These are phyloP conservation scores for Ceratobasidium sp. DNA, from an alignment of 1,284 basidiomycete genomes.

Conservation along the genomic window DNA sequence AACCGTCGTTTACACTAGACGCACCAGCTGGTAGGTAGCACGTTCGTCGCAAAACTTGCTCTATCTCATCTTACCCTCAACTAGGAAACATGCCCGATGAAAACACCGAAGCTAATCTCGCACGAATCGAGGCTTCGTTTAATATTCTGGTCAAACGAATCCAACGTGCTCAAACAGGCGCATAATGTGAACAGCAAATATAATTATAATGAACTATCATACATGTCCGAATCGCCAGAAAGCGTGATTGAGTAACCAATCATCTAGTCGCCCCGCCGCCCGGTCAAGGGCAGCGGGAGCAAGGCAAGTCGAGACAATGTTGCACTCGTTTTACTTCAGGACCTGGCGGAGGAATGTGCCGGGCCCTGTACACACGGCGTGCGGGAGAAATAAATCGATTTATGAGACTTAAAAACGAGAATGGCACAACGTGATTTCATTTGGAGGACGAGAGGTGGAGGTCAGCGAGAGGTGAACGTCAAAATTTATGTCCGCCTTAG, in stretches of 20 bases:
- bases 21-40: constrained; percentile 63
- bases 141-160: constrained; percentile 37
- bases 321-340: constrained; percentile 47
- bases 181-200: constrained; percentile 28
- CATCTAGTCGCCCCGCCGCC: constrained; percentile 34
- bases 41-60: neutral
- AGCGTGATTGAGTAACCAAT: constrained; percentile 23
- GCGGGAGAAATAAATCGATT: neutral
- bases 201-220: constrained; percentile 8
- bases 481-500: too few relatives aligned
- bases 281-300: constrained; percentile 37
- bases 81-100: constrained; percentile 78
- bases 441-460: constrained; percentile 2
- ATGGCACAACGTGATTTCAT: neutral
- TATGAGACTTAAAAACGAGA: neutral
- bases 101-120: constrained; percentile 70
- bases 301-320: constrained; percentile 38
- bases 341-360: constrained; percentile 36
- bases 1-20: constrained; percentile 83
- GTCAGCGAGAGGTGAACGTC: neutral
- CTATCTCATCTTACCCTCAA: neutral
- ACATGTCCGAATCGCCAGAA: constrained; percentile 39
- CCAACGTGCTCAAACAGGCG: constrained; percentile 34
- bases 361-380: constrained; percentile 44
- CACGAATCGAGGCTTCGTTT: constrained; percentile 52